These are phyloP conservation scores for Neopestalotiopsis sp. DNA, from an alignment of 2,329 filamentous ascomycete genomes.

Conservation along the genomic window DNA sequence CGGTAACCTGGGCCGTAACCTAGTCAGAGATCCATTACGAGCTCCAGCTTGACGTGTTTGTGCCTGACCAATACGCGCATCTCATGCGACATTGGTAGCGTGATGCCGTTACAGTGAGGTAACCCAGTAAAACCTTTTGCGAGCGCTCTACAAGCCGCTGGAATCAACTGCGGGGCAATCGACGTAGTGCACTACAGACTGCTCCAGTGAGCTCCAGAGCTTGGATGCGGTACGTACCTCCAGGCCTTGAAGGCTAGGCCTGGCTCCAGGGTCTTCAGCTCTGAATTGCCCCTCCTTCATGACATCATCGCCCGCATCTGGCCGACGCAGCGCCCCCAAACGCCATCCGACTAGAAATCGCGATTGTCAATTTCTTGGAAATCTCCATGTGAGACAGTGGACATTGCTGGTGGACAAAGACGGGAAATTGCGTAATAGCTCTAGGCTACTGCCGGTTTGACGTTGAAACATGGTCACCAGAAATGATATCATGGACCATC, in stretches of 20 bases:
- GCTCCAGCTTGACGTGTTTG: background rate
- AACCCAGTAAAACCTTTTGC: background rate
- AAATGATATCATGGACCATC: conserved; percentile 7
- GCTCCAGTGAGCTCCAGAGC: no score
- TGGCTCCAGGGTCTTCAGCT: no score
- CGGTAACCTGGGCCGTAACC: no score
- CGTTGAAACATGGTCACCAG: background rate
- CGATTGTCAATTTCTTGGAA: conserved; percentile 8
- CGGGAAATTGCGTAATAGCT: conserved; percentile 8
- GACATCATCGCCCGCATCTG: conserved; percentile 6
- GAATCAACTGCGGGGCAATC: background rate
- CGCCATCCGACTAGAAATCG: conserved; percentile 4
- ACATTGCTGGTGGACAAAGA: background rate
- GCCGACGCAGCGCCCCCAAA: background rate
- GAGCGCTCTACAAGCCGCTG: background rate
- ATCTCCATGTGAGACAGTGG: conserved; percentile 6
- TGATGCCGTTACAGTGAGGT: background rate
- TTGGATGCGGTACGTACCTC: no score
- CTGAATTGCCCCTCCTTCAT: conserved; percentile 2
- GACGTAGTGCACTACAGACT: no score
- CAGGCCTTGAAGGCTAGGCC: no score
- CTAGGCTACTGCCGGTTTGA: conserved; percentile 5
- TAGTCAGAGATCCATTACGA: background rate
- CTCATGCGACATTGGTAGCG: background rate
- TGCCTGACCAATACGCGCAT: background rate